These are phyloP conservation scores for Botrytis hyacinthi DNA, from an alignment of 2,329 filamentous ascomycete species.

Conservation along the genomic window DNA sequence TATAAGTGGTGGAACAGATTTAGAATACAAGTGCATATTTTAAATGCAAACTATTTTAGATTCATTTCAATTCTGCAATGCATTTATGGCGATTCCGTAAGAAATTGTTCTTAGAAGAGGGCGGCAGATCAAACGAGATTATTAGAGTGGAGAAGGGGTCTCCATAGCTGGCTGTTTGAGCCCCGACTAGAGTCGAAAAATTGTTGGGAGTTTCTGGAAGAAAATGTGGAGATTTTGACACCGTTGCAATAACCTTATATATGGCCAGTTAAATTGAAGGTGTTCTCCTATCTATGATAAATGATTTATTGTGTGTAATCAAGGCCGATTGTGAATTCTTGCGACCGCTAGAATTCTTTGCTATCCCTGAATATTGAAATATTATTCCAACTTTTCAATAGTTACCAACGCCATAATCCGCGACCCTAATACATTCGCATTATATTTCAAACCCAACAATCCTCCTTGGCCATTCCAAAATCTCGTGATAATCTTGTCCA, in stretches of 20 bases:
- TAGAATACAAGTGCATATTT: not conserved
- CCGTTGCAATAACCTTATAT: not conserved
- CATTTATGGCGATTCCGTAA: not conserved
- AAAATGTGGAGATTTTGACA: not conserved
- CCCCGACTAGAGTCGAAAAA: not conserved
- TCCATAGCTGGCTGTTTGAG: not conserved
- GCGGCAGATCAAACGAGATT: not conserved
- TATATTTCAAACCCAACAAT: not conserved
- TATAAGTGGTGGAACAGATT: too few species aligned
- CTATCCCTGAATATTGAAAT: not conserved
- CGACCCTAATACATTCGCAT: not conserved
- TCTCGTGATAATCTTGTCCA: not conserved
- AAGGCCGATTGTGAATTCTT: not conserved
- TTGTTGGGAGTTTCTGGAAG: not conserved
- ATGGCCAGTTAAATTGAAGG: not conserved
- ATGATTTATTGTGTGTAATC: not conserved
- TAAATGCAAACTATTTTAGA: not conserved
- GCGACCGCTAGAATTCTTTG: not conserved
- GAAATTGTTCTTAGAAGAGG: not conserved
- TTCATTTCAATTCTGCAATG: not conserved
- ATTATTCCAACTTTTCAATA: not conserved
- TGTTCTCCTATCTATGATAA: not conserved
- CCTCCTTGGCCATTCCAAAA: not conserved
- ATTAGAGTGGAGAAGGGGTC: not conserved
- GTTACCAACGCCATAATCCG: not conserved